Base-by-base conservation (phyloP, 345 rosid species). In the Populus tremula region DNA sequence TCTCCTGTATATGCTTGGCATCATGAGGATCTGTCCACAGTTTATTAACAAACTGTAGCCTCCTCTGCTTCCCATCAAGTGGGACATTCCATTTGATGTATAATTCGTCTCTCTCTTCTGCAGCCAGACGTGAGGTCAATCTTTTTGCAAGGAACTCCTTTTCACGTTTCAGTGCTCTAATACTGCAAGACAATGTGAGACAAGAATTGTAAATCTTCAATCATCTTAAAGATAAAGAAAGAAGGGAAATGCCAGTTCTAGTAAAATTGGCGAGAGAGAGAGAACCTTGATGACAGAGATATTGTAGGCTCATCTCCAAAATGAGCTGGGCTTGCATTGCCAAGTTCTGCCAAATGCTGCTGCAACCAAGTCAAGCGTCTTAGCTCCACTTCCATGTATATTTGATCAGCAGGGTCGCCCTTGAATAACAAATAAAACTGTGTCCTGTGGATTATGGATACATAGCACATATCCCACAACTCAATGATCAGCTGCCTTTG, bases 311-410 rank as follows among this genome's bases (percentile, higher is more conserved):
- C 98, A 41, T 94, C 99, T 69, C 88, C 90, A 1, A 39, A 82
- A 69, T 67, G 85, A 80, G 91, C 96, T 39, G 98, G 97, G 86
- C 96, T 94, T 72, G 97, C 93, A 85, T 89, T 87, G 72, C 97
- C 99, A 61, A 86, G 90, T 85, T 94, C 96, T 47, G 98, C 78
- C 72, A 96, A 87, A 84, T 96, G 99, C 79, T 94, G 88, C 82
- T 92, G 98, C 87, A 96, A 79, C 99, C 99, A 96, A 63, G 89
- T 94, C 80, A 96, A 79, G 68, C 99, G 93, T 84, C 99, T 85
- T 39, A 96, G 95, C 90, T 96, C 99, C 62, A 96, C 99, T 84
- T 96, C 98, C 93, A 96, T 88, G 85, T 96, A 93, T 83, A 96
- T 96, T 83, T 96, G 97, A 82, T 96, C 99, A 41, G 98, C 96